These are phyloP conservation scores for Mayamaea pseudoterrestris DNA, from an alignment of 108 stramenopile genomes.

Conservation along the genomic window DNA sequence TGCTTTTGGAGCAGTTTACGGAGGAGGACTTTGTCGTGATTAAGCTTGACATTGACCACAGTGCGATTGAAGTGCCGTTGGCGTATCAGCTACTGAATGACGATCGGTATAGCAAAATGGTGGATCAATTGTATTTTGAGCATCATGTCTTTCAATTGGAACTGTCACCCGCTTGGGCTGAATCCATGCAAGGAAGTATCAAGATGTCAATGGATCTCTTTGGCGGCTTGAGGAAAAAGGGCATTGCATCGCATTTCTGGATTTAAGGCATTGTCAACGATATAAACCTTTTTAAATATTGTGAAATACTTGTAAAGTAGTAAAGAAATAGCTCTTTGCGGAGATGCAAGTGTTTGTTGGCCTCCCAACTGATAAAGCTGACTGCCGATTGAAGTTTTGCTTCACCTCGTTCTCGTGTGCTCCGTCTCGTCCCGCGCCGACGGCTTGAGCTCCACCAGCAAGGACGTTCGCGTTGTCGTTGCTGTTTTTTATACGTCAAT, in stretches of 20 bases:
- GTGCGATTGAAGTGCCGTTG: conserved; percentile 27
- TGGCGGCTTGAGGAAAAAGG: conserved; percentile 19
- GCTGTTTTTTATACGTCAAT: too few species aligned
- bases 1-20: conserved; percentile 18
- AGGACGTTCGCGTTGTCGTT: too few species aligned
- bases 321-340: too few species aligned
- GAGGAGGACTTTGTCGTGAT: conserved; percentile 52
- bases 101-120: conserved; percentile 11
- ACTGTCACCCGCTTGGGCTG: conserved; percentile 20
- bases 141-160: conserved; percentile 44
- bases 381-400: too few species aligned
- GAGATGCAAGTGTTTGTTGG: too few species aligned
- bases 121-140: conserved; percentile 76
- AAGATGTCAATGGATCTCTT: conserved; percentile 37
- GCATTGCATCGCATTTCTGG: conserved; percentile 52
- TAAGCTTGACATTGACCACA: conserved; percentile 58
- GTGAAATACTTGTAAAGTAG: too few species aligned
- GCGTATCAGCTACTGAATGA: conserved; percentile 24
- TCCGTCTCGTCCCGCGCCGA: too few species aligned
- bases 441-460: too few species aligned
- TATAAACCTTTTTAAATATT: too few species aligned
- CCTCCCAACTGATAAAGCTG: too few species aligned
- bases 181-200: conserved; percentile 25
- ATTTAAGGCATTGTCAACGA: too few species aligned
- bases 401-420: too few species aligned